Conservation (phyloP, 495 filamentous ascomycete genomes). For the Bryoglossum gracile region DNA sequence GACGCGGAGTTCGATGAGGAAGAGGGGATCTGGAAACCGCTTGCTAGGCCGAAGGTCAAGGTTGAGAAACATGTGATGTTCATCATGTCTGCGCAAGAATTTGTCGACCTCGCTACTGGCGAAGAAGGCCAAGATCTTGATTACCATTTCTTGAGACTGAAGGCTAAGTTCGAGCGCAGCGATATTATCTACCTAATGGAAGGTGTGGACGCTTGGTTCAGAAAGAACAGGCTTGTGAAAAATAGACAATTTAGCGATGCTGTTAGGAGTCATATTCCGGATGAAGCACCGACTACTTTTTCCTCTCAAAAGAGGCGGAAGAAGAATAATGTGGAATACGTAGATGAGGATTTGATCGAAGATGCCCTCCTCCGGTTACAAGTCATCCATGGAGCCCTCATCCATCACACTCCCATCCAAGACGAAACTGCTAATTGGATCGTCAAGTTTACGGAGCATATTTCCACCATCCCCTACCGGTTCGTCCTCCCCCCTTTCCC, state of each 20-base stretch:
- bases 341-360: slow-evolving; percentile 68
- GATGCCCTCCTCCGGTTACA: slow-evolving; percentile 68
- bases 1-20: slow-evolving; percentile 54
- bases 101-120: slow-evolving; percentile 54
- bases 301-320: slow-evolving; percentile 29
- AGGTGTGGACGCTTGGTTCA: slow-evolving; percentile 58
- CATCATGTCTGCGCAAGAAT: slow-evolving; percentile 57
- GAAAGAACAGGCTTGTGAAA: slow-evolving; percentile 59
- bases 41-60: slow-evolving; percentile 42
- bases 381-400: slow-evolving; percentile 55
- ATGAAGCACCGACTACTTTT: slow-evolving; percentile 22
- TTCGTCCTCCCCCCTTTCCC: slow-evolving; percentile 16
- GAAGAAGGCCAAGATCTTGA: slow-evolving; percentile 45
- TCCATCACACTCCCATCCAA: slow-evolving; percentile 60
- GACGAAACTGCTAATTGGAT: slow-evolving; percentile 73
- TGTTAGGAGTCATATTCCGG: slow-evolving; percentile 49
- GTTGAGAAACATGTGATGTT: slow-evolving; percentile 62
- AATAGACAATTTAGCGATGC: slow-evolving; percentile 61
- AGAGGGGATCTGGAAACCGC: slow-evolving; percentile 59
- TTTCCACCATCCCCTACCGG: slow-evolving; percentile 69
- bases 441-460: slow-evolving; percentile 70
- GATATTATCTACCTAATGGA: slow-evolving; percentile 72
- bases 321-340: slow-evolving; percentile 39
- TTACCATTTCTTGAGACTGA: slow-evolving; percentile 49
- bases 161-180: slow-evolving; percentile 42